phyloP scores from a whole-genome alignment of 2,329 filamentous ascomycete species.

The Cordyceps tenuipes region DNA sequence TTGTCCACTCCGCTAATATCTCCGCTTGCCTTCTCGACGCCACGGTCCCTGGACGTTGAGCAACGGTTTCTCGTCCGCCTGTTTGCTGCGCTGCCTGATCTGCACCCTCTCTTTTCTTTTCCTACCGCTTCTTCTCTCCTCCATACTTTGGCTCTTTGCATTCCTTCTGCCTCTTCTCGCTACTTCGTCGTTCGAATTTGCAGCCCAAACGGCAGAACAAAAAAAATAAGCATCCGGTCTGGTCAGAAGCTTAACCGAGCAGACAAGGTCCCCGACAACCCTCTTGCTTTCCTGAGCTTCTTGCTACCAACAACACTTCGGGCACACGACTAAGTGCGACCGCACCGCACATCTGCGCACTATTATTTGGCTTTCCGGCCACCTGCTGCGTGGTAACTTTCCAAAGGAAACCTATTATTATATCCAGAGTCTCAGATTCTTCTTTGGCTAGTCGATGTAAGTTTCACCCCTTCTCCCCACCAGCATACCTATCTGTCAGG shows the following conservation, averaged over 20 bases:
- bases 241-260: not conserved
- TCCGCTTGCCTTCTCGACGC: not conserved
- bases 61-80: not conserved
- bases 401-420: not conserved
- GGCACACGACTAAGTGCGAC: not conserved
- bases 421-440: slow-evolving; percentile 1
- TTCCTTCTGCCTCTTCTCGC: not conserved
- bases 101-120: not conserved
- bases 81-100: not conserved
- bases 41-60: slow-evolving; percentile 4
- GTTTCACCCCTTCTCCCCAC: slow-evolving; percentile 3
- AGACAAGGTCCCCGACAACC: not conserved
- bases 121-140: not conserved
- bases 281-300: not conserved
- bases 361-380: not conserved
- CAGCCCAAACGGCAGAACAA: not conserved
- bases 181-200: not conserved
- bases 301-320: not conserved
- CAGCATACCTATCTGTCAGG: slow-evolving; percentile 7
- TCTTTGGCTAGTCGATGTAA: slow-evolving; percentile 8
- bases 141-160: not conserved
- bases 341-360: not conserved
- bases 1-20: slow-evolving; percentile 8
- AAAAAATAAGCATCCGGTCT: not conserved
- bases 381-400: not conserved